Percentiles rank a stretch among this genome's conserved stretches.
Conservation (phyloP, 1,284 basidiomycete species). For the Sporisorium sorghi region DNA sequence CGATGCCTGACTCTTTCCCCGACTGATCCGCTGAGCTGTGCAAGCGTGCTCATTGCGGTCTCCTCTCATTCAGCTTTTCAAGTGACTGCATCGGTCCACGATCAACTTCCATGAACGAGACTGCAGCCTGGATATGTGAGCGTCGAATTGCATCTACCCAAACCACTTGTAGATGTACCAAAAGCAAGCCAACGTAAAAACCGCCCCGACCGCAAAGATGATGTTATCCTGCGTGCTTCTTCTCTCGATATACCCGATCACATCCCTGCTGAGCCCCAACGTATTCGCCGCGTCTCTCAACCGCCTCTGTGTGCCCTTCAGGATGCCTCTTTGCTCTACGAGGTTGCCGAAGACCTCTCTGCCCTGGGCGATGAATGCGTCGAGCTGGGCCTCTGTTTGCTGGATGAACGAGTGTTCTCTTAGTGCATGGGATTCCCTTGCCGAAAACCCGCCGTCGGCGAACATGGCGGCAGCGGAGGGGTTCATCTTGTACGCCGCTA, state of each 20-base stretch:
- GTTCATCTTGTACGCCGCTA: constrained; percentile 66
- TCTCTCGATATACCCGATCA: constrained; percentile 68
- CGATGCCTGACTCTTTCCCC: not conserved
- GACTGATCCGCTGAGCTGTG: not conserved
- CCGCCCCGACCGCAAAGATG: constrained; percentile 63
- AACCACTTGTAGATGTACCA: constrained; percentile 68
- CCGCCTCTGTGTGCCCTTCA: constrained; percentile 64
- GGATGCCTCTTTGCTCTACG: constrained; percentile 65
- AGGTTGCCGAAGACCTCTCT: constrained; percentile 67
- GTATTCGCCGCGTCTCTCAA: constrained; percentile 66
- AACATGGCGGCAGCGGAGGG: constrained; percentile 63
- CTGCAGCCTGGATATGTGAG: not conserved
- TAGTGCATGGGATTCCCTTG: constrained; percentile 64
- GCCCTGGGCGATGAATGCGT: constrained; percentile 67
- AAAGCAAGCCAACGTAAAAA: constrained; percentile 66
- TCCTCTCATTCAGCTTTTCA: not conserved
- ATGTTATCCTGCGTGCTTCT: constrained; percentile 67
- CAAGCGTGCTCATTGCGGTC: not conserved
- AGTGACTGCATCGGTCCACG: not conserved
- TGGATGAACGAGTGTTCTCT: constrained; percentile 68
- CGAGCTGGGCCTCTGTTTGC: constrained; percentile 65
- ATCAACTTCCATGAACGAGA: not conserved
- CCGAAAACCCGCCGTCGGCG: constrained; percentile 36
- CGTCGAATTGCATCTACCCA: constrained; percentile 25
- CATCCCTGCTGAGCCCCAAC: constrained; percentile 64